These are phyloP conservation scores for Theileria parva DNA, from an alignment of 169 alveolate genomes.

Conservation along the genomic window DNA sequence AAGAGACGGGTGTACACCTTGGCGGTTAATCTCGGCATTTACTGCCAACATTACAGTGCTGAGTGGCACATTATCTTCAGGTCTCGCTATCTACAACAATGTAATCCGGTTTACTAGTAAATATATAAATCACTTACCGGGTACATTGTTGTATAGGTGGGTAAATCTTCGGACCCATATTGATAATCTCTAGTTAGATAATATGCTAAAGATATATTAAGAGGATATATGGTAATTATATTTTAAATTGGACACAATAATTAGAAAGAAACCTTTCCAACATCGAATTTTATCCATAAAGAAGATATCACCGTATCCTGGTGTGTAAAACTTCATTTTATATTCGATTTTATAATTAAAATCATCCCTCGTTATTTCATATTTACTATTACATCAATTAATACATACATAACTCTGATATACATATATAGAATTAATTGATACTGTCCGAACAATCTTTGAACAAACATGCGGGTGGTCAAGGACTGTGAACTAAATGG, in stretches of 20 bases:
- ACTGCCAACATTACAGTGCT: slow-evolving; percentile 64
- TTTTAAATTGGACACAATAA: neutral
- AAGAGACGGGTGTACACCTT: slow-evolving; percentile 81
- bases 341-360: slow-evolving; percentile 73
- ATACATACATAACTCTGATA: neutral
- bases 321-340: slow-evolving; percentile 67
- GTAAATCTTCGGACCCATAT: slow-evolving; percentile 65
- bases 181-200: slow-evolving; percentile 32
- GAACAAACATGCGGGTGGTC: slow-evolving; percentile 68
- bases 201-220: slow-evolving; percentile 35
- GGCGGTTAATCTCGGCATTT: slow-evolving; percentile 73
- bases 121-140: slow-evolving; percentile 53
- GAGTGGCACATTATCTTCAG: slow-evolving; percentile 68
- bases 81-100: slow-evolving; percentile 43
- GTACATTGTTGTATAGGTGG: slow-evolving; percentile 65
- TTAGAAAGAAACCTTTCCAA: slow-evolving; percentile 37
- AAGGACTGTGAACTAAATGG: slow-evolving; percentile 71
- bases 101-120: slow-evolving; percentile 23
- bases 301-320: slow-evolving; percentile 73
- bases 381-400: slow-evolving; percentile 22
- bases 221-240: neutral
- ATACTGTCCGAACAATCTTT: slow-evolving; percentile 60
- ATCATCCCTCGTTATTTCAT: slow-evolving; percentile 65
- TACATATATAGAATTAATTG: neutral
- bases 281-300: slow-evolving; percentile 65